Evolutionary conservation across 208 protist genomes (phyloP).

Genomic region (Trypanosomatidae sp.): DNA sequence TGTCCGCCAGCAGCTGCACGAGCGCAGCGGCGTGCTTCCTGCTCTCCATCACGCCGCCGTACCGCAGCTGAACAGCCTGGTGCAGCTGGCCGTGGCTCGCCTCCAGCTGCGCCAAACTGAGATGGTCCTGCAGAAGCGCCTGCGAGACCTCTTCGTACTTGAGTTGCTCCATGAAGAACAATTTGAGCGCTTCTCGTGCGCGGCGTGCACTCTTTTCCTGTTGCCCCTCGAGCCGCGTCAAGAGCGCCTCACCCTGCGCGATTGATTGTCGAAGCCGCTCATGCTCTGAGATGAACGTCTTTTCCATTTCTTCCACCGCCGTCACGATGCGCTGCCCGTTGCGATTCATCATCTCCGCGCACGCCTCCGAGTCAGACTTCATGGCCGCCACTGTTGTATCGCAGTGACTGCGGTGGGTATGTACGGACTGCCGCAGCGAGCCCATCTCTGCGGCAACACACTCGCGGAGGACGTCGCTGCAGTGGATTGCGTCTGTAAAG

Average conservation of each 20-base stretch:
- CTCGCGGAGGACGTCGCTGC: slow-evolving; percentile 10
- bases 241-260: slow-evolving; percentile 21
- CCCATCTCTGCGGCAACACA: slow-evolving; percentile 9
- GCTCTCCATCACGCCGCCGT: slow-evolving; percentile 32
- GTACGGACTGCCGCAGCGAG: slow-evolving; percentile 21
- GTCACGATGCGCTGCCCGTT: slow-evolving; percentile 24
- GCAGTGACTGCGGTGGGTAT: slow-evolving; percentile 22
- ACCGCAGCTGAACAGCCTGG: slow-evolving; percentile 29
- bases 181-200: slow-evolving; percentile 76
- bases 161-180: slow-evolving; percentile 66
- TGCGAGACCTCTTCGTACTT: slow-evolving; percentile 61
- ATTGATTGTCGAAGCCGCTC: slow-evolving; percentile 38
- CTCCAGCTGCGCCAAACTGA: slow-evolving; percentile 58
- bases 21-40: slow-evolving; percentile 23
- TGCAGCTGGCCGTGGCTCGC: slow-evolving; percentile 58
- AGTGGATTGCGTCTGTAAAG: slow-evolving; percentile 17
- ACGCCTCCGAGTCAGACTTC: slow-evolving; percentile 38
- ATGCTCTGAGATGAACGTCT: slow-evolving; percentile 26
- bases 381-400: slow-evolving; percentile 27
- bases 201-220: slow-evolving; percentile 77
- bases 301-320: slow-evolving; percentile 40
- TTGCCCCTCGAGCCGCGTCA: slow-evolving; percentile 43
- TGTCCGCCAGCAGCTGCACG: slow-evolving; percentile 31
- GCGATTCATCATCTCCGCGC: slow-evolving; percentile 31
- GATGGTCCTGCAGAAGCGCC: slow-evolving; percentile 54